Evolutionary conservation across 2,329 filamentous ascomycete species (phyloP), one percentile per base, ranked within the genome.

Genomic region (Westerdykella sp.): DNA sequence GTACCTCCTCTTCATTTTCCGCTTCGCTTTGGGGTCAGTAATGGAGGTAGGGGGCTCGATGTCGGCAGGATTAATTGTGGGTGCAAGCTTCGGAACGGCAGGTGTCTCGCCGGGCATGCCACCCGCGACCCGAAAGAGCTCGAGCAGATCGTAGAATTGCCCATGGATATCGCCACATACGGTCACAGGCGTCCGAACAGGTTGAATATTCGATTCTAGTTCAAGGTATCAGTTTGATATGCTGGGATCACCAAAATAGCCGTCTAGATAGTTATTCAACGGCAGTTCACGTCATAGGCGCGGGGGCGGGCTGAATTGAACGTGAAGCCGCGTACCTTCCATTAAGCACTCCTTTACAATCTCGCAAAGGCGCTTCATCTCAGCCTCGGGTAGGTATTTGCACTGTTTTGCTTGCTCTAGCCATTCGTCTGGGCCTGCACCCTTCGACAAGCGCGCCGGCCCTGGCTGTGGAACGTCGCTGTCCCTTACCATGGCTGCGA

Each of bases 341-440:
- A 98, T 98, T 60, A 98, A 78, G 54, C 88, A 94, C 71, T 97
- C 93, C 74, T 98, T 98, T 48, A 97, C 93, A 65, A 95, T 95
- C 73, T 98, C 93, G 68, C 93, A 98, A 39, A 98, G 78, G 69
- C 95, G 87, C 77, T 98, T 98, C 93, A 98, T 98, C 62, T 94
- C 88, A 49, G 84, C 74, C 71, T 98, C 93, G 39, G 93, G 93
- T 41, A 98, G 79, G 68, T 97, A 96, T 68, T 95, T 93, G 73
- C 93, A 97, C 69, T 93, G 86, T 71, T 95, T 96, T 36, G 93
- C 93, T 69, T 94, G 87, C 65, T 93, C 87, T 25, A 98, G 78
- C 93, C 93, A 98, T 72, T 97, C 90, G 67, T 96, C 88, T 28
- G 94, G 82, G 12, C 88, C 88, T 32, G 90, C 87, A 66, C 87